A percentile compares a stretch with the other conserved stretches of the same genome.
Evolutionary conservation across 768 basidiomycete genomes (phyloP).

Genomic region (Suillus weaverae): DNA sequence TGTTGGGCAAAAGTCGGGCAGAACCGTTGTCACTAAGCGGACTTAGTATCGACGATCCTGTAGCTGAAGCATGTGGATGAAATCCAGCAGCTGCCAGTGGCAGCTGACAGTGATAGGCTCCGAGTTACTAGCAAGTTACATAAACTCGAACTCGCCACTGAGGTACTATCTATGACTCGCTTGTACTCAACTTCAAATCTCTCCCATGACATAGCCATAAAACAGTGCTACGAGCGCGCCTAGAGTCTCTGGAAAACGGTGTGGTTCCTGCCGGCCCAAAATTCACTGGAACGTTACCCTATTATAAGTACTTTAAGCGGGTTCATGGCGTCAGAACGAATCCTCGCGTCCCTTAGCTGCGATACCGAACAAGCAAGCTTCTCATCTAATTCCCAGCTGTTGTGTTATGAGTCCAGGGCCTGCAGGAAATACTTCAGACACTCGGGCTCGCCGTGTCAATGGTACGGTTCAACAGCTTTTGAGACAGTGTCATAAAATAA

Average conservation of each 20-base stretch:
- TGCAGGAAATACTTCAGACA: not conserved
- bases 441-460: not conserved
- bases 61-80: not conserved
- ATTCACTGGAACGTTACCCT: not conserved
- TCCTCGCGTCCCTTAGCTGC: not conserved
- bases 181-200: not conserved
- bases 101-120: too few relatives aligned
- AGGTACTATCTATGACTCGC: not conserved
- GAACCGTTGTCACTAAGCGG: not conserved
- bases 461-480: not conserved
- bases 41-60: not conserved
- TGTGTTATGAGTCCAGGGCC: not conserved
- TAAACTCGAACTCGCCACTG: not conserved
- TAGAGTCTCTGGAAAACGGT: not conserved
- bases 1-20: not conserved
- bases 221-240: not conserved
- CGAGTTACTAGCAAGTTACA: not conserved
- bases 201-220: not conserved
- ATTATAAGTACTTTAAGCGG: slow-evolving; percentile 1
- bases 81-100: not conserved
- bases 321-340: not conserved
- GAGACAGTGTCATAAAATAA: not conserved
- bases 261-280: not conserved
- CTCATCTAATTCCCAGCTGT: not conserved
- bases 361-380: not conserved